phyloP scores from a whole-genome alignment of 495 filamentous ascomycete species.

The Astrothelium subdiscretum region DNA sequence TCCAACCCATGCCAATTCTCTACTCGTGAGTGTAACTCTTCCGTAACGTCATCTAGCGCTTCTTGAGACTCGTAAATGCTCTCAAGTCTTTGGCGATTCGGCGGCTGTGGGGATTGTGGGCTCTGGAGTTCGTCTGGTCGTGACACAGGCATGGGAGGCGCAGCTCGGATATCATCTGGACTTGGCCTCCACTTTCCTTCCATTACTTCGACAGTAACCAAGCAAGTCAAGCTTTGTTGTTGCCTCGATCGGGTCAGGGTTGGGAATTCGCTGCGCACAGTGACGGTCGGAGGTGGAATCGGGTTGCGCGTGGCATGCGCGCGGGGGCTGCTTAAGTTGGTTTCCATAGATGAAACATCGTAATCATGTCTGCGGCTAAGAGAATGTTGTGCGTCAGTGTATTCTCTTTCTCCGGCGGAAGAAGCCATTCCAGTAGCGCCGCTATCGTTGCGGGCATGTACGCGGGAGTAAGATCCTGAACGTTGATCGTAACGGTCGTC shows the following conservation, averaged over 20 bases:
- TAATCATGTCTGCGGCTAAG: conserved; percentile 71
- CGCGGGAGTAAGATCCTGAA: conserved; percentile 18
- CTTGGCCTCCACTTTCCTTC: conserved; percentile 86
- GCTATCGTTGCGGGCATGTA: conserved; percentile 58
- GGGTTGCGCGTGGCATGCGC: conserved; percentile 65
- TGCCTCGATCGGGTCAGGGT: conserved; percentile 84
- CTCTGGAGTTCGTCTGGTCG: conserved; percentile 12
- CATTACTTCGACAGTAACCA: conserved; percentile 89
- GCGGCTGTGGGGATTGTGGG: background rate
- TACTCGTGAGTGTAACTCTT: conserved; percentile 71
- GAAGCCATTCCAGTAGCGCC: conserved; percentile 61
- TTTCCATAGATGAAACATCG: conserved; percentile 93
- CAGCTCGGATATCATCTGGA: conserved; percentile 64
- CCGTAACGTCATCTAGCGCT: conserved; percentile 71
- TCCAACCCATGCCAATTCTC: conserved; percentile 99
- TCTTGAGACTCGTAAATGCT: conserved; percentile 43
- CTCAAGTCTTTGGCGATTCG: conserved; percentile 19
- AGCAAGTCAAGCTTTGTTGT: conserved; percentile 87
- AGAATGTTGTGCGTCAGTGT: conserved; percentile 46
- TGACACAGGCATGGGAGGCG: conserved; percentile 46
- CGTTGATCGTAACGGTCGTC: conserved; percentile 17
- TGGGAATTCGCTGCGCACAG: conserved; percentile 91
- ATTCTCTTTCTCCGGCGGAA: conserved; percentile 37
- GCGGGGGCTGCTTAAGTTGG: conserved; percentile 64
- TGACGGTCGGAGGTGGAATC: conserved; percentile 81